These are phyloP conservation scores for Globisporangium cystogenes DNA, from an alignment of 352 stramenopile genomes.

Conservation along the genomic window DNA sequence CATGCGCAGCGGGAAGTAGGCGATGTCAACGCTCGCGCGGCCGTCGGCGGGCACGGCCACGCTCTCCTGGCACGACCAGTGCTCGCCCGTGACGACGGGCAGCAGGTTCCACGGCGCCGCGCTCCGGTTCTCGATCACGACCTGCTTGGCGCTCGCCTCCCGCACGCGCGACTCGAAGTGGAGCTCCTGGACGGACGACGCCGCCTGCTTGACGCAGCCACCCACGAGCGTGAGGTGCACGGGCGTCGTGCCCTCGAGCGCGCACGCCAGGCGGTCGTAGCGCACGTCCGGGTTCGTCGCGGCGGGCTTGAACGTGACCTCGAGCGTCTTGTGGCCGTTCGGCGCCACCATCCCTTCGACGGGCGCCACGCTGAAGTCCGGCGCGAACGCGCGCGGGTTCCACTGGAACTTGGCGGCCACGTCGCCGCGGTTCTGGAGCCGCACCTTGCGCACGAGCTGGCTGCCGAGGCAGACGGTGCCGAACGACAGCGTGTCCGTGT, in stretches of 20 bases:
- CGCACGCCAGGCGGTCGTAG: conserved; percentile 72
- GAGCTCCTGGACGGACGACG: conserved; percentile 85
- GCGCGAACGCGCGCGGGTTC: conserved; percentile 62
- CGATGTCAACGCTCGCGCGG: conserved; percentile 51
- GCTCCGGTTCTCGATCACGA: conserved; percentile 83
- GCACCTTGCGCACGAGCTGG: conserved; percentile 76
- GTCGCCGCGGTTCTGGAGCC: conserved; percentile 90
- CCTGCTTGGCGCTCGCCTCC: conserved; percentile 43
- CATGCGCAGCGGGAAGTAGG: conserved; percentile 87
- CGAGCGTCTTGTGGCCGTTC: conserved; percentile 83
- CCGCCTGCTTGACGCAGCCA: conserved; percentile 81
- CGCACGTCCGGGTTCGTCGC: conserved; percentile 82
- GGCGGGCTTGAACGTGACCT: conserved; percentile 87
- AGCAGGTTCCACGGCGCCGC: conserved; percentile 80
- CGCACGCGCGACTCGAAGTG: conserved; percentile 81
- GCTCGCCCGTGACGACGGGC: conserved; percentile 81
- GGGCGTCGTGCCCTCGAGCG: conserved; percentile 51
- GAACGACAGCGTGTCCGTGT: conserved; percentile 88
- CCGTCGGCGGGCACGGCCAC: conserved; percentile 73
- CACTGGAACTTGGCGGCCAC: conserved; percentile 87
- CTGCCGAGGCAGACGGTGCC: conserved; percentile 87
- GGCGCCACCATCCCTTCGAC: conserved; percentile 77
- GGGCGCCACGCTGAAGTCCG: conserved; percentile 81
- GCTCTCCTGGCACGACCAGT: conserved; percentile 84
- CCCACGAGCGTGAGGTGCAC: conserved; percentile 77